phyloP scores from a whole-genome alignment of 441 rosid genomes.

The Viola pubescens region DNA sequence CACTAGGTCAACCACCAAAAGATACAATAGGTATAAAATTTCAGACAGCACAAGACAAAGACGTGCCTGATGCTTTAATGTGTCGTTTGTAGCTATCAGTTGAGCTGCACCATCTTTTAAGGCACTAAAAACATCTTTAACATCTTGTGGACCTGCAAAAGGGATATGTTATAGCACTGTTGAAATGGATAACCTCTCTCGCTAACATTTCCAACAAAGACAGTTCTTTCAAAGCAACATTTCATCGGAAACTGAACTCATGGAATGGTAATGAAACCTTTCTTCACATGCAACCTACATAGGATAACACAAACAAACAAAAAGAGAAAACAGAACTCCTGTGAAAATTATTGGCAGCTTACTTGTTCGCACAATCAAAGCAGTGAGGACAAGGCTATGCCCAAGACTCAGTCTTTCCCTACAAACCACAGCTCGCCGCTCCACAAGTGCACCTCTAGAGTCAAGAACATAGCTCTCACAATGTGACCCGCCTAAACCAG shows the following conservation, averaged over 20 bases:
- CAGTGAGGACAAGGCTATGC: slow-evolving; percentile 87
- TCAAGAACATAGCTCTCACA: slow-evolving; percentile 74
- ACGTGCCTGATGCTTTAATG: slow-evolving; percentile 69
- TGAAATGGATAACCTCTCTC: not conserved
- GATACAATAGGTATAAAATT: slow-evolving; percentile 12
- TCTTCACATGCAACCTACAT: not conserved
- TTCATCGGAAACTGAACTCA: not conserved
- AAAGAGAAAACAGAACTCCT: slow-evolving; percentile 5
- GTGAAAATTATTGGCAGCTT: slow-evolving; percentile 24
- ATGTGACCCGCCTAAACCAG: slow-evolving; percentile 84
- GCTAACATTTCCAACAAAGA: not conserved
- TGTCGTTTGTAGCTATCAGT: slow-evolving; percentile 40
- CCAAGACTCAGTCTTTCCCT: slow-evolving; percentile 84
- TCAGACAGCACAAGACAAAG: slow-evolving; percentile 14
- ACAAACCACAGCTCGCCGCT: slow-evolving; percentile 73
- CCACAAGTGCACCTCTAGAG: slow-evolving; percentile 88
- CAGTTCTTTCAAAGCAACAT: not conserved
- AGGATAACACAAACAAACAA: not conserved
- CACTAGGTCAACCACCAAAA: not conserved
- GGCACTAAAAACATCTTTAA: slow-evolving; percentile 56
- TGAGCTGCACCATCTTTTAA: slow-evolving; percentile 70
- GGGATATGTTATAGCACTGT: slow-evolving; percentile 4
- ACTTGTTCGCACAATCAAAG: slow-evolving; percentile 76
- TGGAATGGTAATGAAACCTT: not conserved
- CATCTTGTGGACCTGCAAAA: slow-evolving; percentile 71